Evolutionary conservation across 2,329 filamentous ascomycete species (phyloP).

Genomic region (Phyllosticta citribraziliensis): DNA sequence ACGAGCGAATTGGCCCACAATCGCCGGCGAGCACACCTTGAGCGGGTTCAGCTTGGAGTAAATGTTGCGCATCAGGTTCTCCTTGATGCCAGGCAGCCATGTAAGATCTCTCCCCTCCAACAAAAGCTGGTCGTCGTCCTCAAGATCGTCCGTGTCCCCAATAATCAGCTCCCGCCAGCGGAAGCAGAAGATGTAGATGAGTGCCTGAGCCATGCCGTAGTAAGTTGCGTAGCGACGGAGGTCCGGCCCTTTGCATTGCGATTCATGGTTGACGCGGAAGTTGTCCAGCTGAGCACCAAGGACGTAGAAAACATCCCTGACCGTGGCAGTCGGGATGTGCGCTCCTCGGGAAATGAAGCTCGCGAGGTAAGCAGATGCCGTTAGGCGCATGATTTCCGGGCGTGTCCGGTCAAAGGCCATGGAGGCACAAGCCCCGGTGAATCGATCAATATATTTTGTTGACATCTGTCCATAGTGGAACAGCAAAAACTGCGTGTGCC

Average conservation of each 20-base stretch:
- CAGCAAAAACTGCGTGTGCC: slow-evolving; percentile 89
- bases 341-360: slow-evolving; percentile 89
- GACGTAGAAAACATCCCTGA: slow-evolving; percentile 73
- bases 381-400: slow-evolving; percentile 65
- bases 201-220: slow-evolving; percentile 78
- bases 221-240: slow-evolving; percentile 74
- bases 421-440: slow-evolving; percentile 67
- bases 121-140: slow-evolving; percentile 42
- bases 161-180: slow-evolving; percentile 84
- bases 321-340: slow-evolving; percentile 63
- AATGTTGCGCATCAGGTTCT: slow-evolving; percentile 66
- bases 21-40: slow-evolving; percentile 83
- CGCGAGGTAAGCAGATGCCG: slow-evolving; percentile 82
- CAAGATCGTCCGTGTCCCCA: slow-evolving; percentile 41
- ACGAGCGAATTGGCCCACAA: slow-evolving; percentile 85
- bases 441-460: slow-evolving; percentile 67
- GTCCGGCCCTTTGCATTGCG: slow-evolving; percentile 71
- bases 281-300: slow-evolving; percentile 68
- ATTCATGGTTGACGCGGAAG: slow-evolving; percentile 63
- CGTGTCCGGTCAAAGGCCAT: slow-evolving; percentile 57
- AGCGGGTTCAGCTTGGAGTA: slow-evolving; percentile 87
- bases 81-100: slow-evolving; percentile 67
- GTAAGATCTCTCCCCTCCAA: slow-evolving; percentile 61
- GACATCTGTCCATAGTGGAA: slow-evolving; percentile 90
- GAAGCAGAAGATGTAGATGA: slow-evolving; percentile 96